Evolutionary conservation across 352 stramenopile species (phyloP).

Genomic region (Phytophthora niederhauseri): DNA sequence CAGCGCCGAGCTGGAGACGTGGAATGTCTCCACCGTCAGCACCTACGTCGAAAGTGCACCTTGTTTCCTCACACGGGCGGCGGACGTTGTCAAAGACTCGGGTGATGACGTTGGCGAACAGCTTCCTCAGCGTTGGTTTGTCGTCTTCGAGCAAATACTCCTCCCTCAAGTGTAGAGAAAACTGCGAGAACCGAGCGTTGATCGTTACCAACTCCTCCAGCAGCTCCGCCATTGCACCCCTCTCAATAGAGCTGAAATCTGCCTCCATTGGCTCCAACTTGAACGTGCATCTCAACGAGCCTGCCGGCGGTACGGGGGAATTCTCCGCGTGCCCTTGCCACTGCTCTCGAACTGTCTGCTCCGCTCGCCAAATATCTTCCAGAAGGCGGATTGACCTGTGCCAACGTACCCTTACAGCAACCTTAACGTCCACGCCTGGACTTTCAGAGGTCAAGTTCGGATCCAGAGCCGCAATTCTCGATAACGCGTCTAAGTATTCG

Average conservation of each 20-base stretch:
- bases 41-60: neutral
- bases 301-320: neutral
- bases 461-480: no score
- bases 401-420: no score
- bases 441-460: no score
- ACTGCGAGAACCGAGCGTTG: neutral
- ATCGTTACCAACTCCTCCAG: neutral
- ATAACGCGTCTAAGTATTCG: neutral
- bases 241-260: neutral
- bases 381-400: no score
- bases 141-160: neutral
- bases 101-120: neutral
- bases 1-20: neutral
- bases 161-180: neutral
- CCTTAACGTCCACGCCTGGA: no score
- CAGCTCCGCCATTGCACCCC: neutral
- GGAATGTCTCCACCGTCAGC: neutral
- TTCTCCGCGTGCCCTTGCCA: neutral
- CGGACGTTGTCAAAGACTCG: neutral
- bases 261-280: neutral
- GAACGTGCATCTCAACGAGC: neutral
- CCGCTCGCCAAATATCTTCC: neutral
- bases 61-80: neutral
- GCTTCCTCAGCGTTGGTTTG: neutral
- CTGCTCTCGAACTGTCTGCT: neutral